These are phyloP conservation scores for Pseudogymnoascus sp. DNA, from an alignment of 2,329 filamentous ascomycete genomes.

Conservation along the genomic window DNA sequence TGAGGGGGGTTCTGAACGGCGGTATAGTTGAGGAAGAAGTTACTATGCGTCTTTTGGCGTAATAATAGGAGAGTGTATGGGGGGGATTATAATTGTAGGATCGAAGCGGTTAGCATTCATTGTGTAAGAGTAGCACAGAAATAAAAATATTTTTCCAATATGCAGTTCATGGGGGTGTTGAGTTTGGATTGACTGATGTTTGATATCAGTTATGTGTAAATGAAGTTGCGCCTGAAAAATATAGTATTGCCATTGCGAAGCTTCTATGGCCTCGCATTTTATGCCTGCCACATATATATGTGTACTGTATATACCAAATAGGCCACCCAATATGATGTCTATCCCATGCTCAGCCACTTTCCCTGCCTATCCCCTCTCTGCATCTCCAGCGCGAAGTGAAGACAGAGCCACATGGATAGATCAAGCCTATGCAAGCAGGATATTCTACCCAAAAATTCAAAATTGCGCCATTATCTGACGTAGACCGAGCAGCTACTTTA, in stretches of 20 bases:
- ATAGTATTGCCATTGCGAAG: neutral
- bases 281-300: neutral
- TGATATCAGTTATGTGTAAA: neutral
- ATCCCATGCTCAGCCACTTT: neutral
- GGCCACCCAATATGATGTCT: neutral
- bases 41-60: neutral
- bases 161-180: neutral
- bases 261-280: neutral
- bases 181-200: neutral
- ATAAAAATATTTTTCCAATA: neutral
- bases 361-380: neutral
- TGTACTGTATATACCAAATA: neutral
- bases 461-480: constrained; percentile 5
- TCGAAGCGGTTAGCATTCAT: neutral
- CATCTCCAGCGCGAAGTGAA: neutral
- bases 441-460: constrained; percentile 3
- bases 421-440: neutral
- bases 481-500: constrained; percentile 8
- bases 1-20: neutral
- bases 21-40: neutral
- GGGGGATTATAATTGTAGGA: constrained; percentile 2
- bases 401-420: neutral
- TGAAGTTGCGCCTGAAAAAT: neutral
- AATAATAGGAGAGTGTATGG: neutral
- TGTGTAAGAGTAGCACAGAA: neutral